Base-by-base conservation (phyloP, 2,329 filamentous ascomycete species). In the Penicillium brevicompactum region DNA sequence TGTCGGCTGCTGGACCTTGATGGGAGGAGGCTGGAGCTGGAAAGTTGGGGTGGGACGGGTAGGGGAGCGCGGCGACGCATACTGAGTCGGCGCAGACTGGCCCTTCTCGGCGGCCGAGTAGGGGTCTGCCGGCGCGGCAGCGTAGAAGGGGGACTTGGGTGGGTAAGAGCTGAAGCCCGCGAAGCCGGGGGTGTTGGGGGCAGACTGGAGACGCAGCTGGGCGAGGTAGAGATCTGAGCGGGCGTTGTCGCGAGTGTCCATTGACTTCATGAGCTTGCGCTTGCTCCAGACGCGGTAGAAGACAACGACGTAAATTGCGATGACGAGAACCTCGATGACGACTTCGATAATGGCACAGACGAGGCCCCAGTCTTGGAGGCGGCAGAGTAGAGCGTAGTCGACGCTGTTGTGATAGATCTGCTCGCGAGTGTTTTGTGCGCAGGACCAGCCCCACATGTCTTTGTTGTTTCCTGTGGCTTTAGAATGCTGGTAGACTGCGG, bases 221-320 rank as follows among this genome's bases (percentile, higher is more conserved):
- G 89, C 92, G 60, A 97, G 90, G 80, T 97, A 97, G 61, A 99
- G 85, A 73, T 97, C 92, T 58, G 90, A 93, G 60, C 94, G 90
- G 62, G 94, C 94, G 70, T 90, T 89, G 82, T 99, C 94, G 67
- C 94, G 91, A 72, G 90, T 82, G 73, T 96, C 90, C 94, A 99
- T 99, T 60, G 92, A 92, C 83, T 97, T 97, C 77, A 89, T 87
- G 60, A 99, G 90, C 73, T 90, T 89, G 74, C 91, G 89, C 84
- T 97, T 99, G 64, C 90, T 92, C 85, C 92, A 96, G 83, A 96
- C 95, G 67, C 94, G 90, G 83, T 96, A 97, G 82, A 97, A 97
- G 73, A 97, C 87, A 70, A 97, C 84, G 69, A 85, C 91, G 82
- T 99, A 99, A 69, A 99, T 90, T 51, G 87, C 81, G 73, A 99